Conservation (phyloP, 140 eudicot genomes). For the Ambrosia hybrid region DNA sequence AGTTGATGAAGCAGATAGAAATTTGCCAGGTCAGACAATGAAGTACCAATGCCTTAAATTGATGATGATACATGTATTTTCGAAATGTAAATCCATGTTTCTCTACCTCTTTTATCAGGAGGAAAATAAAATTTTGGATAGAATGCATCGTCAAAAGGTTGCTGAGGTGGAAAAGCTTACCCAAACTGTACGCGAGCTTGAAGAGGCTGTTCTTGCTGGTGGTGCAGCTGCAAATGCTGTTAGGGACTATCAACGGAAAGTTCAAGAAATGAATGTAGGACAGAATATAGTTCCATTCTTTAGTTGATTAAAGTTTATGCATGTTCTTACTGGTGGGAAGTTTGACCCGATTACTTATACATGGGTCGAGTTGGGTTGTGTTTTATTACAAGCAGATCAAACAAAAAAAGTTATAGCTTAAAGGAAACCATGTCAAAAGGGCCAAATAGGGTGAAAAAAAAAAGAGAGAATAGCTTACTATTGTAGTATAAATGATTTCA, state of each 20-base stretch:
- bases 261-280: constrained; percentile 95
- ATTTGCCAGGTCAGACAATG: constrained; percentile 76
- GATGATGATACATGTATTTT: not conserved
- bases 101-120: constrained; percentile 43
- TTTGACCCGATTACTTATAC: not conserved
- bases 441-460: not conserved
- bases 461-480: no score
- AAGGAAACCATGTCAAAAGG: not conserved
- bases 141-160: constrained; percentile 96
- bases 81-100: not conserved
- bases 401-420: not conserved
- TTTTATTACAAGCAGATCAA: not conserved
- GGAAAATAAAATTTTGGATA: constrained; percentile 91
- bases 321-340: no score
- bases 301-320: not conserved
- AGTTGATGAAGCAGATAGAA: constrained; percentile 95
- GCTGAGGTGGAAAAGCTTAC: constrained; percentile 97
- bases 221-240: constrained; percentile 99
- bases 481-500: not conserved
- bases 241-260: constrained; percentile 96
- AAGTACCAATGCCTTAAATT: not conserved
- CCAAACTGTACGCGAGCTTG: constrained; percentile 94
- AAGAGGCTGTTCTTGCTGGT: constrained; percentile 99
- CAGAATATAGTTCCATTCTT: not conserved
- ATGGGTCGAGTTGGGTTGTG: not conserved